Evolutionary conservation across 192 early-diverging fungal genomes (phyloP), one percentile per base, ranked within the genome.

Genomic region (Backusella mclennaniae): DNA sequence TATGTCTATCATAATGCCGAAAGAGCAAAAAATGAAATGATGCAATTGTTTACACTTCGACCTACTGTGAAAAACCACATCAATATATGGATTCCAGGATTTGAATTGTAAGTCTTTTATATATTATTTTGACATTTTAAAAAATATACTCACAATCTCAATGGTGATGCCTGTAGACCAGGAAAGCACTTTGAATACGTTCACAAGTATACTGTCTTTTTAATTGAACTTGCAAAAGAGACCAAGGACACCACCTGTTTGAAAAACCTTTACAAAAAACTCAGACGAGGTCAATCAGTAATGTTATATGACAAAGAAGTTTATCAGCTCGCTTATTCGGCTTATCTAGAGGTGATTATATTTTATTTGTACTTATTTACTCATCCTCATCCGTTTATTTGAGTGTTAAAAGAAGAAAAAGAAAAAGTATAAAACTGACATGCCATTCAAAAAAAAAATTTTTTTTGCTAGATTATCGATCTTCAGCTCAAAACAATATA

Each of bases 141-240:
- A 19, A 41, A 67, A 1, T n/a, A 19, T 33, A 42, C 12, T 36
- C 26, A 67, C 35, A 9, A 35, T 52, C 0, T 35, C 46, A 26
- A 26, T 26, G 35, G 75, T 33, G 9, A 26, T 31, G 6, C 8
- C 23, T 52, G 4, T 73, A 91, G 90, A 39, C 88, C 91, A 11
- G 94, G 93, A 23, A 92, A 90, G 53, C 93, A 94, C 71, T 95
- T 91, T 80, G 85, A 91, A 8, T 95, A 92, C 73, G 84, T 93
- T 3, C 86, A 89, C 39, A 84, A 93, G 68, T 95, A 95, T 63
- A 89, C 86, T 2, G 52, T 85, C 36, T 89, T 90, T 36, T 74
- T 94, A 52, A 89, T 92, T 8, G 74, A 87, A 14, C 76, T 95
- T 23, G 82, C 88, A n/a, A 81, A 85, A 41, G 87, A 86, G 35